Evolutionary conservation across 306 rosid genomes (phyloP), one percentile per base, ranked within the genome.

Genomic region (Rosa lucieae): DNA sequence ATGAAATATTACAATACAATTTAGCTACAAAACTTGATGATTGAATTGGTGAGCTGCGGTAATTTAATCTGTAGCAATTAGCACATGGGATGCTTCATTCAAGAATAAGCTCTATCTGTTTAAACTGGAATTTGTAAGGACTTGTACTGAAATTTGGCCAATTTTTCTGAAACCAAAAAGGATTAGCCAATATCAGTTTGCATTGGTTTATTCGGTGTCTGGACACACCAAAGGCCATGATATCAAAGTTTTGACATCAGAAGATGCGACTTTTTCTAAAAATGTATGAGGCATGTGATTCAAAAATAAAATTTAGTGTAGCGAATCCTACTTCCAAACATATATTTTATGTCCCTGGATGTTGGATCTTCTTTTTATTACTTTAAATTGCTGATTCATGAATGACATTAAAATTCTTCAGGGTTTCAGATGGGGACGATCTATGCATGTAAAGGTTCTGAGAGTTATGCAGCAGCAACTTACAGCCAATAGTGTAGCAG

Each of bases 371-470:
- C 10, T 65, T 63, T 10, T 20, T 32, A 12, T 18, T 15, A 61
- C 4, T 62, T 21, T 15, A 14, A 73, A 67, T 76, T 43, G 80
- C 73, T 53, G 35, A 72, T 67, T 40, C 44, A 42, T 18, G 48
- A 48, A 29, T 55, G 48, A 37, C 73, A 39, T 37, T 76, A 49
- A 44, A 67, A 61, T 74, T 78, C 77, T 29, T 84, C 32, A 92
- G 97, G 96, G 88, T 87, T 91, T 94, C n/a, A 88, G 87, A 84
- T 94, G 97, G 97, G 98, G 97, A 21, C 88, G 94, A 49, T 90
- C 92, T 40, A 94, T 94, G 9, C 87, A 81, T 83, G 91, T 94
- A 80, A 94, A 92, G 80, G 90, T 92, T 70, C 90, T 89, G 86
- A 92, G 89, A 83, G 90, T 94, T 84, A 94, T 92, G 65, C 98